Evolutionary conservation across 2,329 filamentous ascomycete genomes (phyloP).

Genomic region (Aspergillus sp.): DNA sequence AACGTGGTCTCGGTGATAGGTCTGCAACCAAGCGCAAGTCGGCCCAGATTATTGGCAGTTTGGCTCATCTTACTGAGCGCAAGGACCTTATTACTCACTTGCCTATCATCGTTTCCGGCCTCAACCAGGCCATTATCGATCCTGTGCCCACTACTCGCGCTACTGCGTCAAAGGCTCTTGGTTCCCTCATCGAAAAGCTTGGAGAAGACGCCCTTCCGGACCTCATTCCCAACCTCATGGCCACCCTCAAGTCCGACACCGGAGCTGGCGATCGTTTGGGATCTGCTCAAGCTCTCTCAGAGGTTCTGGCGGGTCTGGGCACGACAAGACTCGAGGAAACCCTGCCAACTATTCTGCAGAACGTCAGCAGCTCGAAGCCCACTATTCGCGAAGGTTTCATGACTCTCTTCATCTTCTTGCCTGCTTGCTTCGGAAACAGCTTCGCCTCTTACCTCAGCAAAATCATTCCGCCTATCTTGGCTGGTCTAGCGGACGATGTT

Average conservation of each 20-base stretch:
- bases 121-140: conserved; percentile 88
- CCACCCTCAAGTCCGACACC: conserved; percentile 95
- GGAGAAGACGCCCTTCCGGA: conserved; percentile 96
- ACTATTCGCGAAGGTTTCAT: conserved; percentile 97
- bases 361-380: conserved; percentile 87
- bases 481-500: conserved; percentile 91
- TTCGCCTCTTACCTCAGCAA: conserved; percentile 94
- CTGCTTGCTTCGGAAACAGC: conserved; percentile 98
- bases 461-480: conserved; percentile 93
- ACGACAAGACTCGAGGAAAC: conserved; percentile 94
- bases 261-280: conserved; percentile 94
- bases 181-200: conserved; percentile 96
- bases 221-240: conserved; percentile 96
- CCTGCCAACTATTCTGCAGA: conserved; percentile 92
- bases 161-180: conserved; percentile 92
- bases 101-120: conserved; percentile 86
- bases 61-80: conserved; percentile 94
- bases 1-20: conserved; percentile 86
- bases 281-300: conserved; percentile 92
- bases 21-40: conserved; percentile 96
- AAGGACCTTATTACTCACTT: conserved; percentile 91
- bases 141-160: conserved; percentile 95
- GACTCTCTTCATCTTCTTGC: conserved; percentile 98
- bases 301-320: conserved; percentile 93
- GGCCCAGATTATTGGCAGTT: conserved; percentile 94